phyloP scores from a whole-genome alignment of 2,329 filamentous ascomycete genomes.

The Aspergillus hortae region DNA sequence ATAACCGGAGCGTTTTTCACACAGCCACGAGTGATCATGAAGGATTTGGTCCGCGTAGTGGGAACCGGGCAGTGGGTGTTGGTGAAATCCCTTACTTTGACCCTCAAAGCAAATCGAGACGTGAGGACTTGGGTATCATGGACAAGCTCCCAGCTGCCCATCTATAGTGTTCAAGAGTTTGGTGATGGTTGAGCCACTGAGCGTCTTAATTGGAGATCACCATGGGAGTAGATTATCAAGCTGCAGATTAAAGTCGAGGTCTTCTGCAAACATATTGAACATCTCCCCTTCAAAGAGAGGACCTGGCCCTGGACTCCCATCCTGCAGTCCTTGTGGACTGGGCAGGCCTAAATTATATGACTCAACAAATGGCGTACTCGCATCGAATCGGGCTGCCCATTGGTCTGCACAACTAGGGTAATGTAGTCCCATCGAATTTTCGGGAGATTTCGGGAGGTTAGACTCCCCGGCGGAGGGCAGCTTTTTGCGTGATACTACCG shows the following conservation, averaged over 20 bases:
- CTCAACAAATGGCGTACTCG: no score
- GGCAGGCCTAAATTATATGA: background rate
- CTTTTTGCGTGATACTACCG: background rate
- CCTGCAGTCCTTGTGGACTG: background rate
- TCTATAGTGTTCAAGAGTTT: background rate
- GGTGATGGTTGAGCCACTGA: background rate
- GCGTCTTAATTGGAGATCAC: no score
- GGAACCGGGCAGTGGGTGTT: constrained; percentile 97
- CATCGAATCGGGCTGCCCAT: no score
- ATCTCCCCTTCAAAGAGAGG: background rate
- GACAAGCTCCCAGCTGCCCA: constrained; percentile 16
- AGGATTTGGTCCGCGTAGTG: constrained; percentile 62
- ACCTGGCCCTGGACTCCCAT: background rate
- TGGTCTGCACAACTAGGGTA: no score
- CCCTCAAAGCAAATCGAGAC: constrained; percentile 10
- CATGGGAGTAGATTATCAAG: no score
- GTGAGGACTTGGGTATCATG: constrained; percentile 19
- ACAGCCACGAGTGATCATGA: constrained; percentile 44
- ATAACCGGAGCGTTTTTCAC: constrained; percentile 18
- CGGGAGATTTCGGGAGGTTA: background rate
- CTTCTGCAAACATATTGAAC: background rate
- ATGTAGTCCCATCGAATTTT: no score
- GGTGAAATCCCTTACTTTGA: constrained; percentile 61
- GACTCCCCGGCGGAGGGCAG: background rate
- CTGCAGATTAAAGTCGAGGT: background rate